phyloP scores from a whole-genome alignment of 768 basidiomycete genomes.

The Porphyrellus cyaneotinctus region DNA sequence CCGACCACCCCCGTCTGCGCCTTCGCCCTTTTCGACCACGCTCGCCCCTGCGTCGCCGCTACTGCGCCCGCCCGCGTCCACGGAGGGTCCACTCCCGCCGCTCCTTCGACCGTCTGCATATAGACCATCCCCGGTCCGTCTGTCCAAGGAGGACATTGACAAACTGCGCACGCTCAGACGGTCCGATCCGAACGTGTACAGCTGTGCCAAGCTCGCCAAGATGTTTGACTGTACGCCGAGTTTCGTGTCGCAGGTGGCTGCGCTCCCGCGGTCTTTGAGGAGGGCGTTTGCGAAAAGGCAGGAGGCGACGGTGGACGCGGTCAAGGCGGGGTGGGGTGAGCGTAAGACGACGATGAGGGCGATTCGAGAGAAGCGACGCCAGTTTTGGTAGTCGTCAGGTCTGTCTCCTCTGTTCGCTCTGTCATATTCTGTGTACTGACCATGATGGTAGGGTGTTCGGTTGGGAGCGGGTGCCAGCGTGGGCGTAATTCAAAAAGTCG shows the following conservation, averaged over 20 bases:
- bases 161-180: constrained; percentile 57
- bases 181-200: constrained; percentile 55
- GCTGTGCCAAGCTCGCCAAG: constrained; percentile 63
- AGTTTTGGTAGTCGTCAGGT: constrained; percentile 55
- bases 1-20: constrained; percentile 76
- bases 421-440: background rate
- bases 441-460: background rate
- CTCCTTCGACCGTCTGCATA: constrained; percentile 41
- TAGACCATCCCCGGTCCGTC: constrained; percentile 33
- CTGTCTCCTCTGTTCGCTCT: no score
- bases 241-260: constrained; percentile 64
- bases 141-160: constrained; percentile 50
- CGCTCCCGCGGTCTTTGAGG: constrained; percentile 50
- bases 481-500: no score
- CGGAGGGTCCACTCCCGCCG: constrained; percentile 43
- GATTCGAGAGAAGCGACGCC: constrained; percentile 62
- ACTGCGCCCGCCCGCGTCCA: constrained; percentile 39
- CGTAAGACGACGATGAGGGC: constrained; percentile 56
- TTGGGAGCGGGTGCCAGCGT: background rate
- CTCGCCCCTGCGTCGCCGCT: constrained; percentile 70
- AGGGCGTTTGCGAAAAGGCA: constrained; percentile 40
- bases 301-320: constrained; percentile 44
- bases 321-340: constrained; percentile 66
- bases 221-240: constrained; percentile 69
- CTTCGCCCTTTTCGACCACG: constrained; percentile 67